phyloP scores from a whole-genome alignment of 2,329 filamentous ascomycete species.

The Scytalidium sp. region DNA sequence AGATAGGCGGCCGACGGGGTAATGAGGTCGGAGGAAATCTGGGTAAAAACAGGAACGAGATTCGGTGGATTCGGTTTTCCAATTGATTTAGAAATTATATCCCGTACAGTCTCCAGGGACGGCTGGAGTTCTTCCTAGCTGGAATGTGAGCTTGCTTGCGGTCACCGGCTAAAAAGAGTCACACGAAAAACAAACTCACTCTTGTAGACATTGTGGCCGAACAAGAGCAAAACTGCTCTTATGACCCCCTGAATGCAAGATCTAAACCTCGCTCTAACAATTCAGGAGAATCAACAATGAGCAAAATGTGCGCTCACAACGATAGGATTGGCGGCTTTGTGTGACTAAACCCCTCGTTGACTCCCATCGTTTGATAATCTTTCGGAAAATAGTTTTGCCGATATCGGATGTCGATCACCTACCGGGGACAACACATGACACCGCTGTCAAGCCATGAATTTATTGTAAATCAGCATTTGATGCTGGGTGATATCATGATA shows the following conservation, averaged over 20 bases:
- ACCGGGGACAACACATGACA: too few relatives aligned
- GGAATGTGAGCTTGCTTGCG: conserved; percentile 16
- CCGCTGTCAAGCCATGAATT: too few relatives aligned
- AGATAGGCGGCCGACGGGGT: conserved; percentile 95
- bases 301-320: too few relatives aligned
- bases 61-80: conserved; percentile 60
- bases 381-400: background rate
- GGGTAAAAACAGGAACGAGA: conserved; percentile 76
- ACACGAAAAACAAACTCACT: conserved; percentile 17
- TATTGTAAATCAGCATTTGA: background rate
- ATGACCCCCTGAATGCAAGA: too few relatives aligned
- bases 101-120: conserved; percentile 56
- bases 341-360: background rate
- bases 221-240: background rate
- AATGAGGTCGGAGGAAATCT: conserved; percentile 87
- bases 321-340: background rate
- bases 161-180: conserved; percentile 11
- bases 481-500: background rate
- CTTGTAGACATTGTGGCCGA: conserved; percentile 19
- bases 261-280: too few relatives aligned
- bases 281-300: too few relatives aligned
- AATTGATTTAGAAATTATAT: conserved; percentile 50
- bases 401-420: too few relatives aligned
- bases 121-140: conserved; percentile 51
- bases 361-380: background rate